Evolutionary conservation across 495 filamentous ascomycete genomes (phyloP).

Genomic region (Xylaria cubensis): DNA sequence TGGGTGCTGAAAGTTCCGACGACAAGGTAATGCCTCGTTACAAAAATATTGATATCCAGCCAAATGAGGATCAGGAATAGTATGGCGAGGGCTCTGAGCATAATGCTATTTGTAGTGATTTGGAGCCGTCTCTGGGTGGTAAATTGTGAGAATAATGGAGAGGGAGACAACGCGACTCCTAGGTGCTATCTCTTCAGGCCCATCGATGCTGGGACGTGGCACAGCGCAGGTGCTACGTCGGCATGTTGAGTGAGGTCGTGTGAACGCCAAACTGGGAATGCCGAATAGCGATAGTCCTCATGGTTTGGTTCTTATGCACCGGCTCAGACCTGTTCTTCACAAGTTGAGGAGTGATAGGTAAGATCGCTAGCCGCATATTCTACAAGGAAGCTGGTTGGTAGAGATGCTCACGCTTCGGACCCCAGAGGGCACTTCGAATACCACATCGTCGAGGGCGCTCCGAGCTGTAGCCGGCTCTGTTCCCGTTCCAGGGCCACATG

Average conservation of each 20-base stretch:
- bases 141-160: neutral
- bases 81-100: neutral
- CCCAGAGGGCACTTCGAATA: neutral
- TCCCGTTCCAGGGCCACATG: neutral
- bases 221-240: slow-evolving; percentile 5
- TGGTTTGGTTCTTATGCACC: neutral
- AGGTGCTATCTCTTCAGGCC: neutral
- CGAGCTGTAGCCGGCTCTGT: neutral
- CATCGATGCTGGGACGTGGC: neutral
- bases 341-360: neutral
- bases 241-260: neutral
- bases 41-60: slow-evolving; percentile 18
- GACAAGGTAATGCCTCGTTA: slow-evolving; percentile 33
- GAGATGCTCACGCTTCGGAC: slow-evolving; percentile 2
- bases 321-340: neutral
- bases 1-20: slow-evolving; percentile 39
- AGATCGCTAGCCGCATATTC: neutral
- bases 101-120: neutral
- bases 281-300: neutral
- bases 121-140: neutral
- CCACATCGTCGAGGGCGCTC: neutral
- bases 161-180: neutral
- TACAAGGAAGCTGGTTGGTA: neutral
- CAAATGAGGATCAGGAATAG: neutral
- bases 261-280: neutral